Evolutionary conservation across 2,329 filamentous ascomycete genomes (phyloP).

Genomic region (Fusarium tuaranense): DNA sequence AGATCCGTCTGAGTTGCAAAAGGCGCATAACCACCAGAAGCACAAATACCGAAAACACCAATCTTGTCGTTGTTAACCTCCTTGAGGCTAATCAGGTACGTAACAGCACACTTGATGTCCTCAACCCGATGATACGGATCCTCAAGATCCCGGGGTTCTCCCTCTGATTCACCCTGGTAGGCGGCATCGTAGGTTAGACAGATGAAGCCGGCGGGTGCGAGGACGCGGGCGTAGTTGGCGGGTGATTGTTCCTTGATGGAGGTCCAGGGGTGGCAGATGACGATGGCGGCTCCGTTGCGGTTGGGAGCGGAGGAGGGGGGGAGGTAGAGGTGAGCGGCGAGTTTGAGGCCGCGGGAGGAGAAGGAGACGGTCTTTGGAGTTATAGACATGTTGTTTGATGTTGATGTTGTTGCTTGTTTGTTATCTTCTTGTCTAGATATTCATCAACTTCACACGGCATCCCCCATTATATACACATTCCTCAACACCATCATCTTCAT

Average conservation of each 20-base stretch:
- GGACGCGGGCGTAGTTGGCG: constrained; percentile 9
- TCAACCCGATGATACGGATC: background rate
- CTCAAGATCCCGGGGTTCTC: background rate
- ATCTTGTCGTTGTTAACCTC: background rate
- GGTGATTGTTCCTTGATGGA: constrained; percentile 15
- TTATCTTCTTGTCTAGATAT: background rate
- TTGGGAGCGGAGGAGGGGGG: background rate
- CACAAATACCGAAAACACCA: background rate
- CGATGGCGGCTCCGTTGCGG: background rate
- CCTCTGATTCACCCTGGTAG: constrained; percentile 6
- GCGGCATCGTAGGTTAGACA: constrained; percentile 12
- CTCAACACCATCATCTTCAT: background rate
- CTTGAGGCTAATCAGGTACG: background rate
- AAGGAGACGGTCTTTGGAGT: background rate
- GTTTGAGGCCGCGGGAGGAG: background rate
- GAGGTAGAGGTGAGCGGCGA: background rate
- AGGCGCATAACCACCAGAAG: background rate
- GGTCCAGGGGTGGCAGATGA: constrained; percentile 14
- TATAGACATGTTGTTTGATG: background rate
- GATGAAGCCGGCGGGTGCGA: constrained; percentile 4
- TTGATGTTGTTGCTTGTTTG: background rate
- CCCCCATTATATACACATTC: background rate
- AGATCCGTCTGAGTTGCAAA: background rate
- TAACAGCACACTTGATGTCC: background rate
- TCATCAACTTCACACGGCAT: background rate